Evolutionary conservation across 495 filamentous ascomycete genomes (phyloP), one percentile per base, ranked within the genome.

Genomic region (Tuber microsphaerosporum): DNA sequence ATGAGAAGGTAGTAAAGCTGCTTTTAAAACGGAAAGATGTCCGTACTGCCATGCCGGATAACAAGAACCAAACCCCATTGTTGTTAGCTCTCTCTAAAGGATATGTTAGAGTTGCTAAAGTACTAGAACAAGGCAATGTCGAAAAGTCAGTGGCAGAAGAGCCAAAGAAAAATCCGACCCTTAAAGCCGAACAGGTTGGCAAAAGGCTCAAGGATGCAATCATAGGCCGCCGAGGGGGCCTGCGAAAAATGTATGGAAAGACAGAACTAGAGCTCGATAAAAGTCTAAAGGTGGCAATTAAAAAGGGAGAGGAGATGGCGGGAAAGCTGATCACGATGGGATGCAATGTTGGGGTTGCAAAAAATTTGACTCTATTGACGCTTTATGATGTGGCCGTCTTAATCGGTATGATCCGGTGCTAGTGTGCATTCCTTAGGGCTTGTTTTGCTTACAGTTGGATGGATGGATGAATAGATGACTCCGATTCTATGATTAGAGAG

Each of bases 301-400:
- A n/a, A n/a, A 51, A 6, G 20, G 46, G 46, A 51, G 20, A 7
- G 46, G 46, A 51, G 6, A 51, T 51, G 46, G 20, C 46, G 34
- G 2, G 34, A 37, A 37, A 37, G 34, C 2, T 37, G 34, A 37
- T 37, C 2, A 37, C 34, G 34, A 51, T 22, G 46, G 70, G 51
- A 17, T 77, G 78, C 17, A 31, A 12, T 7, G 4, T 42, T 4
- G 76, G 74, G 45, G 20, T 79, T 26, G 73, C 73, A 9, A 17
- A 12, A 41, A 20, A 75, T 8, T 44, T 79, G 5, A 72, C 76
- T 26, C 31, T 74, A 7, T 10, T 80, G 37, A 72, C 71, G 39
- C 71, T 80, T 16, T 80, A 80, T 61, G 71, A 79, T 61, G 41
- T 79, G 26, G 48, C 74, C 71, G 37, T 79, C n/a, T 70, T 80